Base-by-base conservation (phyloP, 768 basidiomycete genomes). In the Pholiota microspora region DNA sequence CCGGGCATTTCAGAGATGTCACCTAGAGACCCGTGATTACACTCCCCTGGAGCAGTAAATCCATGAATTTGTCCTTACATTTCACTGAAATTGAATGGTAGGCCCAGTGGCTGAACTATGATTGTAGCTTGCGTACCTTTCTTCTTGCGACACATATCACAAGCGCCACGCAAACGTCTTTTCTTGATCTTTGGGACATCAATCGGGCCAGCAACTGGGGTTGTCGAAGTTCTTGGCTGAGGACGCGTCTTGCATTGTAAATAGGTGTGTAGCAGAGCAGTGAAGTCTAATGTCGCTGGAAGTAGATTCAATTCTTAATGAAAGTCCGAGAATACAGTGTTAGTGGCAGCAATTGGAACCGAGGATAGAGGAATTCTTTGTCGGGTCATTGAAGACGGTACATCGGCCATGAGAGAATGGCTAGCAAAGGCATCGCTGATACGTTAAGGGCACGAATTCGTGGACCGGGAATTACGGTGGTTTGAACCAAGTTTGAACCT, bases 1-100 rank as follows among this genome's bases (percentile, higher is more conserved):
- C 72, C 71, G 4, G 77, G 78, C 77, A 78, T 81, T 53, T 76
- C 78, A 16, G 82, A 81, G 59, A 86, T 87, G 56, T 88, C 82
- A 57, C 83, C 48, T 49, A 18, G 13, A 6, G 36, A 24, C n/a
- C 16, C 38, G 9, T 23, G 18, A 42, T 42, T 42, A 10, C 21
- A 42, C 23, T 9, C n/a, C n/a, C 8, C 21, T 18, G 16, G 21
- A 9, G 12, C 2, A 42, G 16, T 21, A 8, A 42, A 10, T 23
- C 1, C 18, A 21, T 7, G 6, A 42, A 42, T 42, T 8, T 2
- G 12, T 7, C 10, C 40, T 42, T 42, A 42, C 40, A 42, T 42
- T 23, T 42, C 21, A 42, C 40, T 42, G 40, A 10, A 42, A 18
- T 21, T 36, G n/a, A 36, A 36, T n/a, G 4, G n/a, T 36, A 18